Conservation (phyloP, 176 grass and related monocot genomes). For the sorghum (Sorghum bicolor) region DNA sequence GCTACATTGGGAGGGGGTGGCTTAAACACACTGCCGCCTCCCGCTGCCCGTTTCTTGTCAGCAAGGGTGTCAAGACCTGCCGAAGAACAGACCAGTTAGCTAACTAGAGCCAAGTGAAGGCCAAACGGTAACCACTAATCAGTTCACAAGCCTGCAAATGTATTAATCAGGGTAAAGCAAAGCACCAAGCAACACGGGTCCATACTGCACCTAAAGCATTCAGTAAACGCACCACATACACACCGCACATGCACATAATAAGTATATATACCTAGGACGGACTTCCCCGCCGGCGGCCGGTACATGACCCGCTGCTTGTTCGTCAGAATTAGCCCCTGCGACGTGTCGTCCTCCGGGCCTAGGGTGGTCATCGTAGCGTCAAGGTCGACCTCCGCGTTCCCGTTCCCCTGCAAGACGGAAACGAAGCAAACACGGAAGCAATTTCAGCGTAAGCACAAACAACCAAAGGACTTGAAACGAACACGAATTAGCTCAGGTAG, state of each 20-base stretch:
- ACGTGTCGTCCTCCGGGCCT: conserved; percentile 50
- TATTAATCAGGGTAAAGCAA: background rate
- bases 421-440: conserved; percentile 3
- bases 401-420: conserved; percentile 30
- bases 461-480: background rate
- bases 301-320: conserved; percentile 66
- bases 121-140: background rate
- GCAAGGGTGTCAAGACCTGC: conserved; percentile 83
- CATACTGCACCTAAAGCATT: background rate
- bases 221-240: background rate
- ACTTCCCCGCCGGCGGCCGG: conserved; percentile 64
- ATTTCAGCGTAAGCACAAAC: background rate
- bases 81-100: conserved; percentile 31
- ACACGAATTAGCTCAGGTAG: background rate
- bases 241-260: background rate
- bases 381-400: conserved; percentile 46
- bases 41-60: conserved; percentile 50
- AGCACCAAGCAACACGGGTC: background rate
- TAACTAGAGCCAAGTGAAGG: background rate
- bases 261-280: conserved; percentile 48
- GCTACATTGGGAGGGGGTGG: conserved; percentile 44
- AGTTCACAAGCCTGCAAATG: background rate
- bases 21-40: conserved; percentile 48
- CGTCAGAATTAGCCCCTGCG: conserved; percentile 58
- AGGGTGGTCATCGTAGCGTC: conserved; percentile 60